Conservation (phyloP, 805 yeast genomes). For the Blastobotrys muscicola region DNA sequence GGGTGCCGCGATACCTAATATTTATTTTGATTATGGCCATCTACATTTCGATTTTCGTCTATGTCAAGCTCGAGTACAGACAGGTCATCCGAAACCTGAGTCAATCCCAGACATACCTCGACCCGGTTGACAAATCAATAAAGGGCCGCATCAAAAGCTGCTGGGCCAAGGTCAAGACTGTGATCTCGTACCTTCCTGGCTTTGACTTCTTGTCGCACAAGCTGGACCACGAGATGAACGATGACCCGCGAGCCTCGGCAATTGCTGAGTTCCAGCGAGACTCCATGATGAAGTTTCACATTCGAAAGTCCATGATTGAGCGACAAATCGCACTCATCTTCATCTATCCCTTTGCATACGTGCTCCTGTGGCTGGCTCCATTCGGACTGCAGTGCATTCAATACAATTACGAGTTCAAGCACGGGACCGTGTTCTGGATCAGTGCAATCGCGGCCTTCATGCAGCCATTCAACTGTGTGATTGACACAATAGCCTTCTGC, state of each 20-base stretch:
- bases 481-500: constrained; percentile 67
- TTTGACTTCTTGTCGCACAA: constrained; percentile 9
- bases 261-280: constrained; percentile 41
- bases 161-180: background rate
- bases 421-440: constrained; percentile 54
- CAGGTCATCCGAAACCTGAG: constrained; percentile 19
- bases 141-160: constrained; percentile 2
- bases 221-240: background rate
- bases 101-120: constrained; percentile 21
- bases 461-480: constrained; percentile 72
- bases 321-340: constrained; percentile 73
- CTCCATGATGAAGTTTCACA: constrained; percentile 50
- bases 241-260: constrained; percentile 10
- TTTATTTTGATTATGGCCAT: constrained; percentile 52
- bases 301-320: constrained; percentile 56
- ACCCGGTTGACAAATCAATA: background rate
- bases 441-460: constrained; percentile 60
- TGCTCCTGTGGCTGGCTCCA: constrained; percentile 76
- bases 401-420: constrained; percentile 36
- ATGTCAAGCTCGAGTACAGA: constrained; percentile 38
- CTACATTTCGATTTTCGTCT: constrained; percentile 62
- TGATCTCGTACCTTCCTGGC: constrained; percentile 13
- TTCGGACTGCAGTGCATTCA: constrained; percentile 55
- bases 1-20: constrained; percentile 73
- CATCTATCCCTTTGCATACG: constrained; percentile 75